Percentiles rank a stretch among this genome's conserved stretches.
phyloP scores from a whole-genome alignment of 352 stramenopile species.

The Globisporangium emineosum region DNA sequence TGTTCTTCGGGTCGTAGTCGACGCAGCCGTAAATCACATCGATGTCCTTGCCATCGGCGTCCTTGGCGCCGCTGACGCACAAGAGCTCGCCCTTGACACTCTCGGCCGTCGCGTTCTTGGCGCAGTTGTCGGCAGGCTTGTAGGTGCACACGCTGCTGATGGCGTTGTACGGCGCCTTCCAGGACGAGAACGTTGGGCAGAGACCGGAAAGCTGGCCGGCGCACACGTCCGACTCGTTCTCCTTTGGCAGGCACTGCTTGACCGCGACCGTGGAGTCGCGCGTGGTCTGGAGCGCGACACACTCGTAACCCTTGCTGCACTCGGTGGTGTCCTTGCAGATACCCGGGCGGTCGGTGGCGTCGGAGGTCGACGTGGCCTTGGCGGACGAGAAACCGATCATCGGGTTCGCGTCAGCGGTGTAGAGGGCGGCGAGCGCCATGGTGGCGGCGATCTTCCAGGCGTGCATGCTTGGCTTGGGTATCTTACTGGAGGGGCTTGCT shows the following conservation, averaged over 20 bases:
- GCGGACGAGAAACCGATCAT: slow-evolving; percentile 14
- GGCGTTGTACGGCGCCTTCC: slow-evolving; percentile 59
- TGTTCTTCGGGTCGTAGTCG: slow-evolving; percentile 48
- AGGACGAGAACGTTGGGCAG: slow-evolving; percentile 71
- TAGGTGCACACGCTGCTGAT: slow-evolving; percentile 81
- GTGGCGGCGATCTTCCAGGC: slow-evolving; percentile 33
- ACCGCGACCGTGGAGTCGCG: slow-evolving; percentile 51
- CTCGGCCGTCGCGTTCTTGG: slow-evolving; percentile 29
- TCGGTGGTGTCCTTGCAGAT: slow-evolving; percentile 63
- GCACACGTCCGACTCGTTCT: slow-evolving; percentile 55
- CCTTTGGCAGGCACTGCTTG: slow-evolving; percentile 71
- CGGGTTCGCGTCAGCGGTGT: slow-evolving; percentile 16
- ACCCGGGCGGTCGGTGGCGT: slow-evolving; percentile 27
- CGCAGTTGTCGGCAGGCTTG: slow-evolving; percentile 65
- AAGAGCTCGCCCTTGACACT: slow-evolving; percentile 54
- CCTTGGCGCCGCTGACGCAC: slow-evolving; percentile 44
- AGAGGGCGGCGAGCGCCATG: slow-evolving; percentile 34
- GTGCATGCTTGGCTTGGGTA: slow-evolving; percentile 24
- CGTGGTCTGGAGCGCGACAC: slow-evolving; percentile 68
- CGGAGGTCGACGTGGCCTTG: slow-evolving; percentile 11
- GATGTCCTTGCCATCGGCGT: slow-evolving; percentile 37
- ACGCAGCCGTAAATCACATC: slow-evolving; percentile 73
- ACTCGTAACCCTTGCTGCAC: slow-evolving; percentile 57
- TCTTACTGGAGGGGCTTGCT: slow-evolving; percentile 2
- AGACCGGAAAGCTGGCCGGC: slow-evolving; percentile 58